Evolutionary conservation across 768 basidiomycete species (phyloP), one percentile per base, ranked within the genome.

Genomic region (Boletus huronensis): DNA sequence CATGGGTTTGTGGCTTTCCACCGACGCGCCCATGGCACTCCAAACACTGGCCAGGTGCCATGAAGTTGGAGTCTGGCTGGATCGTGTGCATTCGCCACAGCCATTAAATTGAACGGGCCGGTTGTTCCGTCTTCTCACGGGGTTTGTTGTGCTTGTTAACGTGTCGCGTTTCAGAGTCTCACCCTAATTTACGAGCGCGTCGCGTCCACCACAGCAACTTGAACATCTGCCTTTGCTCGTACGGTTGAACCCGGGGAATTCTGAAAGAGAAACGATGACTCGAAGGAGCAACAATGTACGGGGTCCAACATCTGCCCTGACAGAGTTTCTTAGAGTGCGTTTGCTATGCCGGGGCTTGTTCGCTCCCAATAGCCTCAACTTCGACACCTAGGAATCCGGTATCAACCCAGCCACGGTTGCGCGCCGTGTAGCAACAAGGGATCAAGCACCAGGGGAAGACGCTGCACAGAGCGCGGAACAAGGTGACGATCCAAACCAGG

Each of bases 291-390:
- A 82, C 67, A 88, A 88, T 54, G 83, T 93, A 40, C 82, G 87
- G 13, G 91, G 92, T 0, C 91, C 92, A 3, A 83, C 87, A 0
- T 92, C 89, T 21, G 91, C 91, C 0, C 72, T 93, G 13, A 92
- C 91, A 34, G 88, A 90, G 58, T 93, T 88, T 60, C 73, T 93
- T 32, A 81, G 81, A 63, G 91, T 88, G 55, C 28, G 75, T 70
- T 25, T n/a, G 5, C 23, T 13, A 35, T 14, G 17, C 6, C 3
- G 28, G 4, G 1, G 23, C 41, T 16, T 45, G 54, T 46, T 28
- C 16, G 44, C 46, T 21, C 26, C 47, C 29, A 77, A 23, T 70
- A 61, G 21, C 4, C 58, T 63, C 21, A 43, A 38, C 28, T 16
- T 34, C 14, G 19, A 42, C 35, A 0, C 19, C 42, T 59, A 81